Percentiles rank a stretch among this genome's conserved stretches.
Conservation (phyloP, 148 eudicot species). For the Cornus florida region DNA sequence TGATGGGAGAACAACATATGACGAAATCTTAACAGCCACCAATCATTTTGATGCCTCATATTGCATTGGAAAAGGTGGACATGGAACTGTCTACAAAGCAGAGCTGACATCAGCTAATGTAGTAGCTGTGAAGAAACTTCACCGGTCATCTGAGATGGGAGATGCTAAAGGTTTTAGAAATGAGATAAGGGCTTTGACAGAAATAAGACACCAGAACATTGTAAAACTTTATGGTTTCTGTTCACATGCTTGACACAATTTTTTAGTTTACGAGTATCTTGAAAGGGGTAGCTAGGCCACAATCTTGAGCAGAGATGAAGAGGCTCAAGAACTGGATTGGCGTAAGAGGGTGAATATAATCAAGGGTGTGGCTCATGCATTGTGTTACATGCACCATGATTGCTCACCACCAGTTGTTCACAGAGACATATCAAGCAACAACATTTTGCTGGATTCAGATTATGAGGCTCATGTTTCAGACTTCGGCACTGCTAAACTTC, state of each 20-base stretch:
- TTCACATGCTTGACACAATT: conserved; percentile 25
- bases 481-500: background rate
- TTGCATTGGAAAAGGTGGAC: conserved; percentile 35
- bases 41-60: conserved; percentile 25
- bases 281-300: background rate
- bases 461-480: background rate
- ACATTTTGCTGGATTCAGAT: background rate
- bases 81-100: conserved; percentile 40
- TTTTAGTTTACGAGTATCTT: conserved; percentile 38
- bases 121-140: conserved; percentile 43
- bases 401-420: background rate
- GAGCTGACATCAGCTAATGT: conserved; percentile 36
- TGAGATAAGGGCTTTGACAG: conserved; percentile 31
- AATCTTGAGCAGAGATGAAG: background rate
- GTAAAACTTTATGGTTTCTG: conserved; percentile 45
- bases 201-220: conserved; percentile 44
- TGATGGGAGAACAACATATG: conserved; percentile 29
- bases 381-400: conserved; percentile 9
- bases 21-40: conserved; percentile 37
- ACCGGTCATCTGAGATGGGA: conserved; percentile 14
- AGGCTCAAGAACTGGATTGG: background rate
- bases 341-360: background rate
- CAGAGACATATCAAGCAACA: background rate
- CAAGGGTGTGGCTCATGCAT: conserved; percentile 8
- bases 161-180: conserved; percentile 19